A percentile compares a stretch with the other conserved stretches of the same genome.
Evolutionary conservation across 176 grass and related monocot genomes (phyloP).

Genomic region (Calamus simplicifolius): DNA sequence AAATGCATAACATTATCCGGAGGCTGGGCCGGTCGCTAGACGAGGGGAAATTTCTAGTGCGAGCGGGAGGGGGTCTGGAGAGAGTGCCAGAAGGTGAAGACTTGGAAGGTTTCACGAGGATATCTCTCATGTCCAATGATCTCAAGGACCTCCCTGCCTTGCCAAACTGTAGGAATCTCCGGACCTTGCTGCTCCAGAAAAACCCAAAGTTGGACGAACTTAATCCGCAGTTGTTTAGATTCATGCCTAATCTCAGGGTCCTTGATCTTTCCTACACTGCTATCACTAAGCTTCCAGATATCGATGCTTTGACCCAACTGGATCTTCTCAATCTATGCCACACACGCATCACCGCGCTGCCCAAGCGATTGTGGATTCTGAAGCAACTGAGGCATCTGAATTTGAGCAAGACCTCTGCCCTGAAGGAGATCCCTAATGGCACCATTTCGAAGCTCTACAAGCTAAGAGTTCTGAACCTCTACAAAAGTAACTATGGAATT

Average conservation of each 20-base stretch:
- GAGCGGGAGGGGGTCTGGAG: conserved; percentile 40
- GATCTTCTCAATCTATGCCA: conserved; percentile 56
- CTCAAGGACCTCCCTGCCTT: conserved; percentile 37
- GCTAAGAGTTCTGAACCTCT: conserved; percentile 57
- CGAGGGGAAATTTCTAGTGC: conserved; percentile 30
- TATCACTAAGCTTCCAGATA: too few species aligned
- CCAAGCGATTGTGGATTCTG: conserved; percentile 41
- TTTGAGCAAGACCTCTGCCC: conserved; percentile 48
- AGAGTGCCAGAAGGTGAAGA: conserved; percentile 24
- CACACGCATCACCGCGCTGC: conserved; percentile 43
- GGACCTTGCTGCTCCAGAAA: conserved; percentile 59
- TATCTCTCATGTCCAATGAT: conserved; percentile 79
- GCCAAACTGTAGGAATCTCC: conserved; percentile 36
- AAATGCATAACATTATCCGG: conserved; percentile 59
- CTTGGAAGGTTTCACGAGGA: conserved; percentile 30
- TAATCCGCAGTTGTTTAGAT: conserved; percentile 37
- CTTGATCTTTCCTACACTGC: conserved; percentile 48
- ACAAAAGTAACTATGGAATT: conserved; percentile 61
- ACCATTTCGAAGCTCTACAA: conserved; percentile 61
- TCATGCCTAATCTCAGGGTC: conserved; percentile 47
- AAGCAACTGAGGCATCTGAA: conserved; percentile 63
- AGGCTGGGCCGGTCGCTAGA: conserved; percentile 32
- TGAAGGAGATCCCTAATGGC: conserved; percentile 37
- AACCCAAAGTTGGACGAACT: conserved; percentile 52
- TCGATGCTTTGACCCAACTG: conserved; percentile 26